Base-by-base conservation (phyloP, 2,329 filamentous ascomycete species). In the Torrubiellomyces zombiae region DNA sequence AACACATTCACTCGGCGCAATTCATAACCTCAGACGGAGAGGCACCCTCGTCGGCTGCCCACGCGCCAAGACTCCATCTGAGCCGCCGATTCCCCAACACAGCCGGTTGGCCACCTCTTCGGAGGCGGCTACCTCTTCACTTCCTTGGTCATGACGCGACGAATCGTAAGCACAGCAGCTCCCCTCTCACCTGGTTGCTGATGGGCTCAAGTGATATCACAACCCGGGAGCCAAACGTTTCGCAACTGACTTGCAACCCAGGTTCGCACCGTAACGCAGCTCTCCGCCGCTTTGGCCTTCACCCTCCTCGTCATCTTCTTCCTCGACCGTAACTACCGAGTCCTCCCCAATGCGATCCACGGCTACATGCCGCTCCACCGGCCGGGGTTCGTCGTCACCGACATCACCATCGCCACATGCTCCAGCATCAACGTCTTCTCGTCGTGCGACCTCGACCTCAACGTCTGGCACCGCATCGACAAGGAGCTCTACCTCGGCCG, bases 341-440 rank as follows among this genome's bases (percentile, higher is more conserved):
- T 94, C 31, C 70, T 94, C 18, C 85, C 85, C 20, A 72, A 74
- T 41, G 69, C 76, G 31, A 76, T 94, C 38, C 85, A 94, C 59
- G 77, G 72, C 47, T 80, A 86, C 50, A 71, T 92, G 42, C 85
- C 85, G 14, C 68, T 73, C 32, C 83, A 93, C 51, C 79, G 91
- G 44, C 69, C 79, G 21, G 83, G 83, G 34, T 66, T 77, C 31
- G 73, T 92, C 41, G 70, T 93, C 40, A 92, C 81, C 44, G 85
- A 94, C 53, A 63, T 93, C 31, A 79, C 74, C 17, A 63, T 93
- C 34, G 65, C 68, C 11, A 75, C 65, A 25, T 94, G 85, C 53
- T 81, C 76, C 7, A 63, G 63, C 9, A 40, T 89, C 26, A 89
- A 85, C 44, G 44, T 67, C 16, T 75, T 86, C 30, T 75, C 76